Evolutionary conservation across 176 grass and related monocot genomes (phyloP).

Genomic region (Avena insularis): DNA sequence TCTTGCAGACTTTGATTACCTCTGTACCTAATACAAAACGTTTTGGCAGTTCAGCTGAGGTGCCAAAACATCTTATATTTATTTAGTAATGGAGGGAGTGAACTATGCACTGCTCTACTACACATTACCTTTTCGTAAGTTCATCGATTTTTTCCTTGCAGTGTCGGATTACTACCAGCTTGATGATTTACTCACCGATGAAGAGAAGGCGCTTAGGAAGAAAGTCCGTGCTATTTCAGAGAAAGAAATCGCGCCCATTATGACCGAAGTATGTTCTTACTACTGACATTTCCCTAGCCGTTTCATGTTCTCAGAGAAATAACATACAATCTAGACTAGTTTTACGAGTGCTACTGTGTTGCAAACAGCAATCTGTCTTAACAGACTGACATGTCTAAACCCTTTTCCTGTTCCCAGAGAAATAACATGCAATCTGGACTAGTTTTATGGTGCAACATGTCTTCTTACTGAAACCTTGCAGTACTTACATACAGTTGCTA

Average conservation of each 20-base stretch:
- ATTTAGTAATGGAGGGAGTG: background rate
- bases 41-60: background rate
- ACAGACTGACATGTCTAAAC: too few species aligned
- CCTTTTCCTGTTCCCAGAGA: background rate
- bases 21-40: background rate
- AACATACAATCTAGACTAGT: background rate
- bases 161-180: constrained; percentile 90
- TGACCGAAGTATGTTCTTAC: constrained; percentile 67
- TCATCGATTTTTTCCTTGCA: constrained; percentile 39
- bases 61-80: too few species aligned
- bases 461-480: constrained; percentile 19
- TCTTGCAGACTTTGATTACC: background rate
- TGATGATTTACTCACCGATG: constrained; percentile 77
- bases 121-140: background rate
- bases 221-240: constrained; percentile 71
- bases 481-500: constrained; percentile 10
- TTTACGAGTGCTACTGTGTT: background rate
- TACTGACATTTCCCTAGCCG: background rate
- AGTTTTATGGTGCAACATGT: constrained; percentile 5
- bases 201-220: constrained; percentile 64
- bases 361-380: too few species aligned
- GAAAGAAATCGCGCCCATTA: constrained; percentile 83
- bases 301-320: background rate
- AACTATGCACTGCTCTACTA: background rate
- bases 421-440: background rate